Percentiles rank a stretch among this genome's conserved stretches.
Conservation (phyloP, 2,329 filamentous ascomycete species). For the Pseudogymnoascus sp. region DNA sequence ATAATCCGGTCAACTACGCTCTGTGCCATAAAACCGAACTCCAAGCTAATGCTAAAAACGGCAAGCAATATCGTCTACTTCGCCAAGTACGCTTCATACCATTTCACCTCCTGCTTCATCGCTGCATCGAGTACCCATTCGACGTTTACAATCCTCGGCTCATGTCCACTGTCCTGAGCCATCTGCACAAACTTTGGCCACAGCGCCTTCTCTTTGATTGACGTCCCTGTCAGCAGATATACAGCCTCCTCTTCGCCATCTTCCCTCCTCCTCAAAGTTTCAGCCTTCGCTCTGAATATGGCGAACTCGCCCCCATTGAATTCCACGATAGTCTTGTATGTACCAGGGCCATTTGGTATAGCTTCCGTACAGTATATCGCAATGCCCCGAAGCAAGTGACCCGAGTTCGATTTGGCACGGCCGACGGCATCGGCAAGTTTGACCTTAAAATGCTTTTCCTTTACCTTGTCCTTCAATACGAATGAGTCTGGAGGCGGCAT, state of each 20-base stretch:
- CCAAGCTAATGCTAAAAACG: background rate
- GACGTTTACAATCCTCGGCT: slow-evolving; percentile 68
- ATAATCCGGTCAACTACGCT: background rate
- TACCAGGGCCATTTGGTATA: slow-evolving; percentile 73
- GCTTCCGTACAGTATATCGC: slow-evolving; percentile 77
- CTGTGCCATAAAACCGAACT: slow-evolving; percentile 7
- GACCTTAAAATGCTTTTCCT: slow-evolving; percentile 63
- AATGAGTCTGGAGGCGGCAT: slow-evolving; percentile 57
- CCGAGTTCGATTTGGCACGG: slow-evolving; percentile 66
- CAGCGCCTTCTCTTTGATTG: slow-evolving; percentile 57
- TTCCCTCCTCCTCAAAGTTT: slow-evolving; percentile 48
- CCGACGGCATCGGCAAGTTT: slow-evolving; percentile 58
- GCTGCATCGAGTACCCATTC: slow-evolving; percentile 89
- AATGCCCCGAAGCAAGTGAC: slow-evolving; percentile 64
- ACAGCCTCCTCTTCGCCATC: slow-evolving; percentile 56
- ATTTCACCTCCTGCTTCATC: slow-evolving; percentile 75
- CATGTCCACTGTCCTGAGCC: slow-evolving; percentile 68
- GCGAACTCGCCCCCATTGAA: slow-evolving; percentile 81
- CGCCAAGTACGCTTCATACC: slow-evolving; percentile 51
- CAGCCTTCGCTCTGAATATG: slow-evolving; percentile 56
- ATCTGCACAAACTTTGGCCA: slow-evolving; percentile 76
- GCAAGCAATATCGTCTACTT: background rate
- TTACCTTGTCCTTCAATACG: slow-evolving; percentile 59
- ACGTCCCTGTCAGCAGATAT: slow-evolving; percentile 69
- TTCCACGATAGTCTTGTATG: slow-evolving; percentile 76